These are phyloP conservation scores for Chrysoporthe deuterocubensis DNA, from an alignment of 2,329 filamentous ascomycete genomes.

Conservation along the genomic window DNA sequence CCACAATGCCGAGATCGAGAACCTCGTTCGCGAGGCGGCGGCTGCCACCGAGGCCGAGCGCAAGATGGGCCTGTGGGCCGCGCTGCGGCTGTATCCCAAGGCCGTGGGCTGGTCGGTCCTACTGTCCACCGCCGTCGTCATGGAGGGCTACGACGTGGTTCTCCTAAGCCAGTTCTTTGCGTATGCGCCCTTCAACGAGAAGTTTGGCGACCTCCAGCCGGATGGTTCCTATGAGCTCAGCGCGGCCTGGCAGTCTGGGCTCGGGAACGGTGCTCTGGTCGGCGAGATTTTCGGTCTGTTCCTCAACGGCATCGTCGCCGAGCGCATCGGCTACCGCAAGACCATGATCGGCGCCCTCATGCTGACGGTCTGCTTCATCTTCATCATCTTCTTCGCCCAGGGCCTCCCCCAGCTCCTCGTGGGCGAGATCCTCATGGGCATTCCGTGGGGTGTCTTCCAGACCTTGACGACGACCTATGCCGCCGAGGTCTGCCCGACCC, in stretches of 20 bases:
- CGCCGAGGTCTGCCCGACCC: conserved; percentile 38
- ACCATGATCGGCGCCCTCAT: conserved; percentile 40
- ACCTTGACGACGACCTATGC: conserved; percentile 43
- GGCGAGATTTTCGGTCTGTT: conserved; percentile 49
- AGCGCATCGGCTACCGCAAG: conserved; percentile 40
- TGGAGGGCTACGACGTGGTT: conserved; percentile 39
- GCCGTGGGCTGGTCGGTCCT: conserved; percentile 29
- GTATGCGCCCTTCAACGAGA: conserved; percentile 35
- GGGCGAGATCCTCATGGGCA: conserved; percentile 40
- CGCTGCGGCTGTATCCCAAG: conserved; percentile 57
- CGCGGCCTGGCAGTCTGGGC: conserved; percentile 46
- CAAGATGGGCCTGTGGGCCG: conserved; percentile 60
- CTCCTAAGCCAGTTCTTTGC: conserved; percentile 41
- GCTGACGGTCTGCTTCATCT: conserved; percentile 41
- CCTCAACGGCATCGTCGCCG: conserved; percentile 44
- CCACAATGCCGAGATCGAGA: neutral
- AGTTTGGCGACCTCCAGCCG: conserved; percentile 40
- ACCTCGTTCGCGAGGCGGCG: neutral
- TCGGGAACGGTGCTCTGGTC: conserved; percentile 23
- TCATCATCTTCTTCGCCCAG: conserved; percentile 41
- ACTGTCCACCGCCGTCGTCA: conserved; percentile 29
- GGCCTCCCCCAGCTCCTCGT: conserved; percentile 37
- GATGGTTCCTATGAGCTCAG: conserved; percentile 39
- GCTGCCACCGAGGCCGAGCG: conserved; percentile 57
- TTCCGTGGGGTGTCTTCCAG: conserved; percentile 40